Evolutionary conservation across 805 yeast genomes (phyloP).

Genomic region (Lipomyces chichibuensis): DNA sequence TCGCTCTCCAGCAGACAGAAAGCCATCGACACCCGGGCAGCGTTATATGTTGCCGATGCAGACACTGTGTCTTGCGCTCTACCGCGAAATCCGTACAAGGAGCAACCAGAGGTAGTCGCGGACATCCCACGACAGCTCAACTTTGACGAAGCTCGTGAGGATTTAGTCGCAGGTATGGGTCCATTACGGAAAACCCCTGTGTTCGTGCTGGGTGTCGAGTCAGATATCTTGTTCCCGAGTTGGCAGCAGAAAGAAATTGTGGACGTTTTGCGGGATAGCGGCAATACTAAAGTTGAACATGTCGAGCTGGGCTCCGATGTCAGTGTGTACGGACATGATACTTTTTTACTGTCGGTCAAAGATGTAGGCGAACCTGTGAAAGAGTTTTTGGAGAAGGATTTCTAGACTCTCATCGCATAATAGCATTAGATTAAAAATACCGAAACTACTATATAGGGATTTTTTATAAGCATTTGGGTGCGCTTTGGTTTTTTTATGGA

Average conservation of each 20-base stretch:
- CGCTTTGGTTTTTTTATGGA: too few species aligned
- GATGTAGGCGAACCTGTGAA: conserved; percentile 79
- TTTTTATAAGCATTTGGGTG: too few species aligned
- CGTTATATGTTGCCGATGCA: background rate
- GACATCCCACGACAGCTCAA: conserved; percentile 22
- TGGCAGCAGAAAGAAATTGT: conserved; percentile 92
- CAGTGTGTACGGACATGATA: conserved; percentile 88
- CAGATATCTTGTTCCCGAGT: conserved; percentile 87
- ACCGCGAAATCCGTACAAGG: conserved; percentile 29
- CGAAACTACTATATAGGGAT: too few species aligned
- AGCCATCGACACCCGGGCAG: conserved; percentile 22
- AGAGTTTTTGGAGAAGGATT: conserved; percentile 53
- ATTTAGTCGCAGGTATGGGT: conserved; percentile 66
- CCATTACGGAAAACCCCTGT: conserved; percentile 66
- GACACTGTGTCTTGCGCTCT: conserved; percentile 20
- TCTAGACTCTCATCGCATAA: background rate
- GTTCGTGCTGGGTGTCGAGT: conserved; percentile 87
- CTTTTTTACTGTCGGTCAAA: conserved; percentile 77
- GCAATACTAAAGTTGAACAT: conserved; percentile 54
- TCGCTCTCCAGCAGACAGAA: conserved; percentile 25
- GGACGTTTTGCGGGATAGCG: conserved; percentile 53
- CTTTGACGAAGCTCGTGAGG: conserved; percentile 45
- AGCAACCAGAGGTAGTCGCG: conserved; percentile 44
- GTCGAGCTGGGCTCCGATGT: conserved; percentile 75
- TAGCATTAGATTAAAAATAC: too few species aligned